Evolutionary conservation across 2,329 filamentous ascomycete genomes (phyloP).

Genomic region (Fusarium haematococcum): DNA sequence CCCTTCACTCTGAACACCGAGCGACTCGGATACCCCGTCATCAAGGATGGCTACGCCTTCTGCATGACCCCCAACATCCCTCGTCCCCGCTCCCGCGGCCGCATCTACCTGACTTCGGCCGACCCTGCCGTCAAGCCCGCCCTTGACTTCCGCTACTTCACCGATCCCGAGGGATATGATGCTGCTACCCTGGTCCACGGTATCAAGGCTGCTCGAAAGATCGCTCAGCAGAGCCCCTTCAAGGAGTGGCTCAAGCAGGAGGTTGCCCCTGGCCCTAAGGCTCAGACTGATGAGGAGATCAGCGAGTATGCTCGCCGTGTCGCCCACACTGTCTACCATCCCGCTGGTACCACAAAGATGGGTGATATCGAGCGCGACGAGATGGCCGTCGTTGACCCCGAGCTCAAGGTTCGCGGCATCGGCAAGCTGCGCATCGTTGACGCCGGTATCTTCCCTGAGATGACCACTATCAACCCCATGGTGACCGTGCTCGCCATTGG

Average conservation of each 20-base stretch:
- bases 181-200: conserved; percentile 83
- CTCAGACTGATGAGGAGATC: conserved; percentile 83
- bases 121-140: conserved; percentile 84
- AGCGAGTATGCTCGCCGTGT: conserved; percentile 83
- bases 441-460: conserved; percentile 88
- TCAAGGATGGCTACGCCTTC: conserved; percentile 81
- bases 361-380: conserved; percentile 76
- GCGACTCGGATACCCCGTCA: conserved; percentile 76
- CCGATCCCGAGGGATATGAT: conserved; percentile 86
- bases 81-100: conserved; percentile 81
- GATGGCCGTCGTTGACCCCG: conserved; percentile 82
- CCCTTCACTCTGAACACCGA: conserved; percentile 89
- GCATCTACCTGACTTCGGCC: conserved; percentile 80
- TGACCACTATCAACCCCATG: conserved; percentile 91
- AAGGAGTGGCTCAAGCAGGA: conserved; percentile 86
- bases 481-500: conserved; percentile 86
- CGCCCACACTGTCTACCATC: conserved; percentile 92
- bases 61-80: conserved; percentile 96
- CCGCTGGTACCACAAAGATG: conserved; percentile 92
- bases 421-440: conserved; percentile 84
- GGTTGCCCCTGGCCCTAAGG: conserved; percentile 79
- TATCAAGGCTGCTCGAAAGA: conserved; percentile 80
- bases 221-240: conserved; percentile 82
- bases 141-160: conserved; percentile 91
- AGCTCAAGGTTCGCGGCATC: conserved; percentile 78